Conservation (phyloP, 1,284 basidiomycete species). For the Quambalaria eucalypti region DNA sequence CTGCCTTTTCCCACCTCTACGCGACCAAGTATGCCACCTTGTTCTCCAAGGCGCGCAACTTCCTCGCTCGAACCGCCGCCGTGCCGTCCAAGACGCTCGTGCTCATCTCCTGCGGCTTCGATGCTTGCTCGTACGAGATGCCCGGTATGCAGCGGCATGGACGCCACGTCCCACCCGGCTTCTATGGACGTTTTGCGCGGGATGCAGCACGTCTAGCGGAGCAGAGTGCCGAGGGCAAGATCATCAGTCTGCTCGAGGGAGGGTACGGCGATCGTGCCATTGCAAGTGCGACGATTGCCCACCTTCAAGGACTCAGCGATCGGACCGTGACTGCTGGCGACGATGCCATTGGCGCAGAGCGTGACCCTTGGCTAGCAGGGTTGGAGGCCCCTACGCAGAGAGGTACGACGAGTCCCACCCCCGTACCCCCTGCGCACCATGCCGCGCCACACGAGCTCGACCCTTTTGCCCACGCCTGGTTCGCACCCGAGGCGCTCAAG, state of each 20-base stretch:
- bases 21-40: conserved; percentile 66
- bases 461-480: neutral
- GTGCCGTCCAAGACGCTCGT: conserved; percentile 65
- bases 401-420: too few species aligned
- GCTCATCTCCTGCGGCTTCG: conserved; percentile 62
- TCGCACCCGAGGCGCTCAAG: neutral
- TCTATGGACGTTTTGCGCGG: conserved; percentile 73
- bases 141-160: conserved; percentile 83
- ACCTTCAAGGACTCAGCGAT: conserved; percentile 22
- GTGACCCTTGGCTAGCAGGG: neutral
- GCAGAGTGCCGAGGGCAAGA: conserved; percentile 59
- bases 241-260: conserved; percentile 84
- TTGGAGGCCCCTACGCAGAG: neutral
- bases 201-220: conserved; percentile 63
- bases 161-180: conserved; percentile 76
- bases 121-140: conserved; percentile 85
- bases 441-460: neutral
- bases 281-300: conserved; percentile 55
- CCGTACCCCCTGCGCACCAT: neutral
- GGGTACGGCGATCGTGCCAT: conserved; percentile 80
- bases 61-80: conserved; percentile 61
- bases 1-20: conserved; percentile 67
- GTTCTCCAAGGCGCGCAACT: conserved; percentile 64
- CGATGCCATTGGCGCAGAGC: neutral
- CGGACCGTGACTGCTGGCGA: neutral